These are phyloP conservation scores for Xylona heveae DNA, from an alignment of 495 filamentous ascomycete genomes.

Conservation along the genomic window DNA sequence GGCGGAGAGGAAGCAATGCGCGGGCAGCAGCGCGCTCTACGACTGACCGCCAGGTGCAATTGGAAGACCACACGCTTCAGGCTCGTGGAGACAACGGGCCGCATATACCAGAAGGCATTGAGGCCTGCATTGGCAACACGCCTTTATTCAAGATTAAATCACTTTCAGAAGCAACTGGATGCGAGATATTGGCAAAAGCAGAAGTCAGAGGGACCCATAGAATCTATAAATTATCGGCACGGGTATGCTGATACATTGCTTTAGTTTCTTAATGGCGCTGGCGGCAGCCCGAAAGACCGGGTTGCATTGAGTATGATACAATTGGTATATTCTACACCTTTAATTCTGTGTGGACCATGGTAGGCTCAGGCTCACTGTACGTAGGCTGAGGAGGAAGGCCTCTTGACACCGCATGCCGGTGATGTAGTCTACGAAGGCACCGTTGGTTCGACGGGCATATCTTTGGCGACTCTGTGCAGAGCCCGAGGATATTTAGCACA, in stretches of 20 bases:
- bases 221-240: neutral
- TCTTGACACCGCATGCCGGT: constrained; percentile 58
- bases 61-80: constrained; percentile 9
- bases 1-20: constrained; percentile 10
- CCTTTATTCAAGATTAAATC: constrained; percentile 74
- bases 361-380: constrained; percentile 1
- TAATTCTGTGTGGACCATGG: neutral
- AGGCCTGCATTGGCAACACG: constrained; percentile 87
- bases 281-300: constrained; percentile 85
- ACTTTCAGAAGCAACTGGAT: constrained; percentile 78
- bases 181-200: constrained; percentile 82
- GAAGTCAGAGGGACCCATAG: constrained; percentile 28
- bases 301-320: constrained; percentile 81
- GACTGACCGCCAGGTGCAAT: constrained; percentile 5
- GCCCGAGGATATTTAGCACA: constrained; percentile 80
- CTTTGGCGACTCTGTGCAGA: constrained; percentile 68
- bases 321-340: constrained; percentile 22
- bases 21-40: constrained; percentile 2
- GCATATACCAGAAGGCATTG: constrained; percentile 45
- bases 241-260: constrained; percentile 2
- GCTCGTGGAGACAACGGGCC: neutral
- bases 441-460: constrained; percentile 85
- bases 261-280: constrained; percentile 83
- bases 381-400: constrained; percentile 56
- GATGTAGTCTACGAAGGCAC: constrained; percentile 97